A percentile compares a stretch with the other conserved stretches of the same genome.
Conservation (phyloP, 2,329 filamentous ascomycete genomes). For the Xylaria sp. region DNA sequence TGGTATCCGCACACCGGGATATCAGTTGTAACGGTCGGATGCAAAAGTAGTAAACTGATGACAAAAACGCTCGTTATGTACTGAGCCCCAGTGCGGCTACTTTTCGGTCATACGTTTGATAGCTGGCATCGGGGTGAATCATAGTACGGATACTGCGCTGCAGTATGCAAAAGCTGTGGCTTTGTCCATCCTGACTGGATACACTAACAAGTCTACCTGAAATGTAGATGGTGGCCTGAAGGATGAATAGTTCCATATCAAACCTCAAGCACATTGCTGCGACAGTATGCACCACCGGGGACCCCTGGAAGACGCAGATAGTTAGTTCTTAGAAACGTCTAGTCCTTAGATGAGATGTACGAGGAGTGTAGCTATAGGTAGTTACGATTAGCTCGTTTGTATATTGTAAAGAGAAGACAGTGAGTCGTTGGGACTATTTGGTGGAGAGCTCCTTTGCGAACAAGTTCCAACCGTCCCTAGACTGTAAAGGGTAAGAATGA, state of each 20-base stretch:
- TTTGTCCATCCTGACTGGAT: constrained; percentile 27
- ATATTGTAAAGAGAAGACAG: constrained; percentile 21
- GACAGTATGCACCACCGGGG: constrained; percentile 31
- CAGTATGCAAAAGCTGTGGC: constrained; percentile 27
- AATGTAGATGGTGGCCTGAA: constrained; percentile 32
- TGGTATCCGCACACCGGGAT: constrained; percentile 38
- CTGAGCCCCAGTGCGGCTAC: constrained; percentile 34
- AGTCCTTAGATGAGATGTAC: constrained; percentile 16
- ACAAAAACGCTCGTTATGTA: constrained; percentile 32
- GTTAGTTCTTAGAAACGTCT: constrained; percentile 27
- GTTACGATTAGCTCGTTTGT: constrained; percentile 20
- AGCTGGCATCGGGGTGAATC: constrained; percentile 35
- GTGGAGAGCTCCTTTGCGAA: constrained; percentile 10
- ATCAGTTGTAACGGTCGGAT: constrained; percentile 31
- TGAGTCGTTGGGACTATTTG: constrained; percentile 7
- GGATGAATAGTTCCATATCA: constrained; percentile 31
- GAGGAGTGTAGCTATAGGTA: not conserved
- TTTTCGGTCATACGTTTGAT: constrained; percentile 27
- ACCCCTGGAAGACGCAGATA: constrained; percentile 29
- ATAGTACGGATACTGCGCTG: constrained; percentile 33
- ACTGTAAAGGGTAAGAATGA: constrained; percentile 29
- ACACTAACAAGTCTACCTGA: constrained; percentile 19
- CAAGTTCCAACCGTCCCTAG: constrained; percentile 22
- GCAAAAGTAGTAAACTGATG: constrained; percentile 31
- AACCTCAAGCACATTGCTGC: constrained; percentile 26